Evolutionary conservation across 1,284 basidiomycete species (phyloP).

Genomic region (Bjerkandera adusta): DNA sequence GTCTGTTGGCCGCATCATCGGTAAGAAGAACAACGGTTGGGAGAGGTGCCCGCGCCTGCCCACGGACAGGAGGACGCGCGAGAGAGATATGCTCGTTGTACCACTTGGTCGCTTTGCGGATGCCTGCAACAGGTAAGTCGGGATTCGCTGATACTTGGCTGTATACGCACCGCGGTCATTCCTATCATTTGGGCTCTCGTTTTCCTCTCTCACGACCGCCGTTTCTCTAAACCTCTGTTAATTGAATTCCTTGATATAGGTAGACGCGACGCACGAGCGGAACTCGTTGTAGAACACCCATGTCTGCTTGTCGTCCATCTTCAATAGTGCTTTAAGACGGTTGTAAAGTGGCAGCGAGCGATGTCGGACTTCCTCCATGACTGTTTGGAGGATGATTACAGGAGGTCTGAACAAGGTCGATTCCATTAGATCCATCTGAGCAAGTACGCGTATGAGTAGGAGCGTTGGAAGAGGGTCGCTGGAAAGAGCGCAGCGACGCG

Average conservation of each 20-base stretch:
- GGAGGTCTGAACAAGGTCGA: conserved; percentile 72
- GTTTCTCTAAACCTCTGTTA: conserved; percentile 56
- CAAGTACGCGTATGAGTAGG: neutral
- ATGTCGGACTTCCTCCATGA: conserved; percentile 95
- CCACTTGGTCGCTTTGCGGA: conserved; percentile 83
- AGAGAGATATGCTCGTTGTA: conserved; percentile 74
- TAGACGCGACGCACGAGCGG: conserved; percentile 59
- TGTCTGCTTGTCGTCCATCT: conserved; percentile 76
- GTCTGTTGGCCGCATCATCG: conserved; percentile 86
- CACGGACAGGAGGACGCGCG: conserved; percentile 51
- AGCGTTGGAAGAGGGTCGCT: no score
- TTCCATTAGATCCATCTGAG: conserved; percentile 90
- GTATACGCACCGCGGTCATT: conserved; percentile 79
- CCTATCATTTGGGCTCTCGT: conserved; percentile 85
- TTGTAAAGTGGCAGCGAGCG: conserved; percentile 93
- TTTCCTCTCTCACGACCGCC: conserved; percentile 67
- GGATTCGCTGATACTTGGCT: neutral
- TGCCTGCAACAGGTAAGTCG: conserved; percentile 55
- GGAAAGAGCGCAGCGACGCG: no score
- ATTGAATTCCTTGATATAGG: conserved; percentile 19
- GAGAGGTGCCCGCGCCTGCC: conserved; percentile 36
- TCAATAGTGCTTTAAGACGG: conserved; percentile 79
- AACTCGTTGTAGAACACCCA: conserved; percentile 96
- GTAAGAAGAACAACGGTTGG: conserved; percentile 81
- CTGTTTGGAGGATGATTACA: conserved; percentile 92